phyloP scores from a whole-genome alignment of 2,329 filamentous ascomycete species.

The Grosmannia huntii region DNA sequence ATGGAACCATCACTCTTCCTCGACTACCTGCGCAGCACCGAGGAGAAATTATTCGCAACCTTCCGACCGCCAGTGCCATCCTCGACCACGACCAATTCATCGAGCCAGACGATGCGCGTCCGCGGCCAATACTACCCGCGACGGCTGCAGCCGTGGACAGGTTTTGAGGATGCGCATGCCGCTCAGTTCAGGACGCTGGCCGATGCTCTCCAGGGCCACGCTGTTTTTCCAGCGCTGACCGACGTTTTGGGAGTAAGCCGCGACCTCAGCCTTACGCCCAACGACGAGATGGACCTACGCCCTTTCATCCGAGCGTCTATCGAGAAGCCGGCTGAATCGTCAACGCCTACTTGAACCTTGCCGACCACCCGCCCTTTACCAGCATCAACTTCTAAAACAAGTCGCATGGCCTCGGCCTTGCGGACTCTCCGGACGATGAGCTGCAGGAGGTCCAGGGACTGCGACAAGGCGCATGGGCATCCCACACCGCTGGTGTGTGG shows the following conservation, averaged over 20 bases:
- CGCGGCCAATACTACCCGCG: background rate
- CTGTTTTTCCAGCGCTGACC: background rate
- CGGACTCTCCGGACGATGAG: background rate
- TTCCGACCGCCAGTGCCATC: background rate
- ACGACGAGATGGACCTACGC: background rate
- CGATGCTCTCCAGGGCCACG: background rate
- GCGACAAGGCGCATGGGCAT: background rate
- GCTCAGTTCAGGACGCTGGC: background rate
- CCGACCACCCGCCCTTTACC: background rate
- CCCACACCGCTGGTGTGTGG: slow-evolving; percentile 2
- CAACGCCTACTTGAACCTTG: background rate
- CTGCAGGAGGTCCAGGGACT: background rate
- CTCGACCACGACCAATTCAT: background rate
- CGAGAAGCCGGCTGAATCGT: background rate
- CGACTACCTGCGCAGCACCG: background rate
- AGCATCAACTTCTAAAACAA: background rate
- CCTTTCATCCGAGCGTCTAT: background rate
- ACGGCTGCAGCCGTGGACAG: background rate
- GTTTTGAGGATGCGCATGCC: background rate
- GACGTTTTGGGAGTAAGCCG: background rate
- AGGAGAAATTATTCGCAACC: background rate
- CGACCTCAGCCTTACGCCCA: background rate
- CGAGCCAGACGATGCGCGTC: background rate
- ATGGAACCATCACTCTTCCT: background rate
- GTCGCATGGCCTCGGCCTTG: background rate